phyloP scores from a whole-genome alignment of 108 stramenopile species.

The Cyclotella sp. region DNA sequence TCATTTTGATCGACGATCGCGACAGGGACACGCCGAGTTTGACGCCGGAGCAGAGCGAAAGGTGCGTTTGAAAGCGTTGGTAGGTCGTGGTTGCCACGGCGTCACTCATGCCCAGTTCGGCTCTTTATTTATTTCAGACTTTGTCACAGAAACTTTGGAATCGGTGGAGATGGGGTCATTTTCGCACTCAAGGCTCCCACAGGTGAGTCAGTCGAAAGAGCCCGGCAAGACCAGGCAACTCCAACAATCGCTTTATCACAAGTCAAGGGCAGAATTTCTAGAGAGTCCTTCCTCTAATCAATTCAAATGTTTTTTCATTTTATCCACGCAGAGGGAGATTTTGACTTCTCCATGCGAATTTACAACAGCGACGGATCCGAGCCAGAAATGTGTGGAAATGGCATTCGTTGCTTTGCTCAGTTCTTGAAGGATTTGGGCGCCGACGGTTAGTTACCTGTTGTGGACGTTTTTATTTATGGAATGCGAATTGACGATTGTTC shows the following conservation, averaged over 20 bases:
- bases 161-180: constrained; percentile 98
- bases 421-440: constrained; percentile 92
- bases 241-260: too few species aligned
- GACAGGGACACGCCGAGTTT: constrained; percentile 77
- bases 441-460: constrained; percentile 56
- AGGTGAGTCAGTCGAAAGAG: constrained; percentile 40
- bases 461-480: constrained; percentile 1
- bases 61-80: constrained; percentile 24
- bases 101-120: neutral
- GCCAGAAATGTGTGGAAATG: constrained; percentile 99
- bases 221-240: too few species aligned
- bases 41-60: constrained; percentile 84
- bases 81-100: too few species aligned
- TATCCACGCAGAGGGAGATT: constrained; percentile 57
- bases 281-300: neutral
- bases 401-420: constrained; percentile 96
- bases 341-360: constrained; percentile 96
- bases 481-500: too few species aligned
- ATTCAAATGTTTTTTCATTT: neutral
- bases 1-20: constrained; percentile 95
- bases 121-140: constrained; percentile 38
- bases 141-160: constrained; percentile 94
- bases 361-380: constrained; percentile 96
- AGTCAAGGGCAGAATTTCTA: too few species aligned
- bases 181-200: constrained; percentile 91